A percentile compares a stretch with the other conserved stretches of the same genome.
phyloP scores from a whole-genome alignment of 2,329 filamentous ascomycete species.

The Colletotrichum lentis region DNA sequence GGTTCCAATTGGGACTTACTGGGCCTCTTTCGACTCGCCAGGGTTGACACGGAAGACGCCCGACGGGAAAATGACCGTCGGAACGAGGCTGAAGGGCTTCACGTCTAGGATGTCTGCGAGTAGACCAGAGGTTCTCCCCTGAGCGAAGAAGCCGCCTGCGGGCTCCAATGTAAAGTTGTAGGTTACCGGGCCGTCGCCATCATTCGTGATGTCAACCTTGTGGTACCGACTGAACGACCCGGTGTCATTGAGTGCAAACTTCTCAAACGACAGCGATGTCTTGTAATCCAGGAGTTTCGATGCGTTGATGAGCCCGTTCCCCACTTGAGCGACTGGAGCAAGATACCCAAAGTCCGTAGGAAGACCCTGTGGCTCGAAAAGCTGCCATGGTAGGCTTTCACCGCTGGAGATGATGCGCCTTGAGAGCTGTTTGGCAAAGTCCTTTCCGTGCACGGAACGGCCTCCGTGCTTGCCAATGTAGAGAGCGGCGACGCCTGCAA shows the following conservation, averaged over 20 bases:
- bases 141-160: conserved; percentile 50
- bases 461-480: conserved; percentile 49
- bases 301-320: conserved; percentile 54
- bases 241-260: conserved; percentile 56
- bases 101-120: conserved; percentile 28
- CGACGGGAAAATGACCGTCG: conserved; percentile 6
- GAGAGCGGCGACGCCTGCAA: conserved; percentile 54
- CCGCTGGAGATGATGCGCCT: conserved; percentile 49
- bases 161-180: conserved; percentile 46
- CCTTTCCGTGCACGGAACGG: conserved; percentile 44
- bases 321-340: conserved; percentile 51
- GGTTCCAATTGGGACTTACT: not conserved
- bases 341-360: conserved; percentile 39
- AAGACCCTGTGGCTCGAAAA: conserved; percentile 38
- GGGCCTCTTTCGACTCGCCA: conserved; percentile 26
- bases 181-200: conserved; percentile 45
- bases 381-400: conserved; percentile 43
- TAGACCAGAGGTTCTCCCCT: conserved; percentile 33
- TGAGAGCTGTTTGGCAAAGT: conserved; percentile 44
- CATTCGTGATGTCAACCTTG: conserved; percentile 48
- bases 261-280: conserved; percentile 50
- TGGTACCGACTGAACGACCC: conserved; percentile 46
- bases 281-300: conserved; percentile 51
- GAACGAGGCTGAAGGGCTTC: conserved; percentile 19
- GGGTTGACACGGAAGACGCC: conserved; percentile 18